phyloP scores from a whole-genome alignment of 352 stramenopile species.

The Globisporangium viniferum region DNA sequence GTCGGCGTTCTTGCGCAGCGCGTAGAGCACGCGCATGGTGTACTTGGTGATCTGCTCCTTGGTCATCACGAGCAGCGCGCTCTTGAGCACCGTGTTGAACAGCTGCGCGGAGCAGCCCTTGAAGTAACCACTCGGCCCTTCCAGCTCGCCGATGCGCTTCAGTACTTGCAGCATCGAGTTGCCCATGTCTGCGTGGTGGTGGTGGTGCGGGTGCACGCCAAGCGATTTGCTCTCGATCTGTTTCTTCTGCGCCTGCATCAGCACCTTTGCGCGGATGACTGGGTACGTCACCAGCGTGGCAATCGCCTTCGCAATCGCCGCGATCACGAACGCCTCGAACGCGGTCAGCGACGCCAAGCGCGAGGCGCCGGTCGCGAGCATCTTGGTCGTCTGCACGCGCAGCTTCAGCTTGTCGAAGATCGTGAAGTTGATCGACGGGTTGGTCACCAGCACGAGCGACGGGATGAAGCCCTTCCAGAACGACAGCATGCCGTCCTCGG shows the following conservation, averaged over 20 bases:
- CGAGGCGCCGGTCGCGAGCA: slow-evolving; percentile 30
- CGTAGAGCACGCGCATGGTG: slow-evolving; percentile 70
- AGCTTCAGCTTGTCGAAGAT: slow-evolving; percentile 87
- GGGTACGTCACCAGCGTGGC: slow-evolving; percentile 87
- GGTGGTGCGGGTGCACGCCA: slow-evolving; percentile 21
- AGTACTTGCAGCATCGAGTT: slow-evolving; percentile 72
- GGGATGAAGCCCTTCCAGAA: slow-evolving; percentile 89
- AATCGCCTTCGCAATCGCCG: slow-evolving; percentile 77
- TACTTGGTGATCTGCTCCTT: slow-evolving; percentile 82
- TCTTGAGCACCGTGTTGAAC: slow-evolving; percentile 84
- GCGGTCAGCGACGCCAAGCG: slow-evolving; percentile 55
- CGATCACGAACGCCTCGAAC: slow-evolving; percentile 77
- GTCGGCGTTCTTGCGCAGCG: slow-evolving; percentile 41
- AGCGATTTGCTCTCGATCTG: slow-evolving; percentile 22
- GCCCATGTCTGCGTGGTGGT: slow-evolving; percentile 44
- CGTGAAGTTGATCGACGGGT: slow-evolving; percentile 89
- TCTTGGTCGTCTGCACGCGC: slow-evolving; percentile 51
- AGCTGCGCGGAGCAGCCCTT: slow-evolving; percentile 78
- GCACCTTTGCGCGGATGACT: slow-evolving; percentile 85
- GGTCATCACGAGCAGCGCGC: slow-evolving; percentile 77
- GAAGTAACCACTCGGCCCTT: slow-evolving; percentile 60
- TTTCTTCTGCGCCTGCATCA: slow-evolving; percentile 83
- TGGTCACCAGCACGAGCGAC: slow-evolving; percentile 85
- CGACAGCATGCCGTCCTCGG: slow-evolving; percentile 59
- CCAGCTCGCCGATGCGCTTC: slow-evolving; percentile 54